Conservation (phyloP, 306 rosid genomes). For the Castanea sativa region DNA sequence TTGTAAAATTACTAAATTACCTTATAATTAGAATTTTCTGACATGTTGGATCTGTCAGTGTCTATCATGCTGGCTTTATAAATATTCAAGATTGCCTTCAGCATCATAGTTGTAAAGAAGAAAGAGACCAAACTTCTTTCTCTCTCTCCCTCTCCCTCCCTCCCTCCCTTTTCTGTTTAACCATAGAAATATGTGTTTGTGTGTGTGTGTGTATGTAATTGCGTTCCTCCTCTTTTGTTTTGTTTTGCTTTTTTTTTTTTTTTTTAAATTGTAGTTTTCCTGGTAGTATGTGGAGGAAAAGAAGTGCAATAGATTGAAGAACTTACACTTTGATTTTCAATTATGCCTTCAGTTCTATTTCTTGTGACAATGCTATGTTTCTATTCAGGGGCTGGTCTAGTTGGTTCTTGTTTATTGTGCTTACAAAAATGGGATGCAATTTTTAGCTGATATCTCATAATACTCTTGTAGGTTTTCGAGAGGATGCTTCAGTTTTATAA, state of each 20-base stretch:
- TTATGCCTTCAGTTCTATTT: not conserved
- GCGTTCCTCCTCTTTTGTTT: not conserved
- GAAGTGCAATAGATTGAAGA: not conserved
- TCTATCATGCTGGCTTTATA: not conserved
- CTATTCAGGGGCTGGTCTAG: not conserved
- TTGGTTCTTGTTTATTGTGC: constrained; percentile 11
- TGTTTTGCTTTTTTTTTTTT: not conserved
- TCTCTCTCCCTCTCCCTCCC: not conserved
- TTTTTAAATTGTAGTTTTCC: not conserved
- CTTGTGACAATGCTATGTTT: not conserved
- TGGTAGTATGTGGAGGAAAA: not conserved
- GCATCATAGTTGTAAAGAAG: not conserved
- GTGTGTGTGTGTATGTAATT: too few relatives aligned
- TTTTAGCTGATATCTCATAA: constrained; percentile 19
- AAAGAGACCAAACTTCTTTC: not conserved
- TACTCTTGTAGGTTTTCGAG: constrained; percentile 61
- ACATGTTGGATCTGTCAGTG: too few relatives aligned
- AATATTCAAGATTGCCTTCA: not conserved
- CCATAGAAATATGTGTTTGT: not conserved
- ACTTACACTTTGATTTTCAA: not conserved
- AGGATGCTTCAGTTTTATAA: constrained; percentile 64
- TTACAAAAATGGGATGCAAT: not conserved
- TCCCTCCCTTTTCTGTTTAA: not conserved
- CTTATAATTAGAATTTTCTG: too few relatives aligned
- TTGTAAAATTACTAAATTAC: too few relatives aligned